Evolutionary conservation across 2,329 filamentous ascomycete genomes (phyloP), one percentile per base, ranked within the genome.

Genomic region (Neonectria neomacrospora): DNA sequence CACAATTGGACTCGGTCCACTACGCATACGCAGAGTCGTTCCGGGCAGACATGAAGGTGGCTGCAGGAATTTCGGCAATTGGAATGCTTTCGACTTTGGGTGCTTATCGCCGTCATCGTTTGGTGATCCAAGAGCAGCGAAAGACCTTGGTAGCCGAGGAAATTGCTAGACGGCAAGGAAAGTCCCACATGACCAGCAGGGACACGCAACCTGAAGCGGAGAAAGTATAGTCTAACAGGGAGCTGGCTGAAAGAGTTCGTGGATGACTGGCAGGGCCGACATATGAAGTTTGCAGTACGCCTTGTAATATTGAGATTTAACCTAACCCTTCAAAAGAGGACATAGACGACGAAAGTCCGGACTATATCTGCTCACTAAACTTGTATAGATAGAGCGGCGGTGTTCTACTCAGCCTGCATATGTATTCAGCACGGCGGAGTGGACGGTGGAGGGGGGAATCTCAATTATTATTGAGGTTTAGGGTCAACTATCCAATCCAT

Each of bases 31-130:
- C 81, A 0, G 72, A 80, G 11, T 80, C 84, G 2, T 85, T 85
- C 66, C 76, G 68, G 6, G 67, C 77, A 53, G 81, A 83, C 52
- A 85, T 86, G 83, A 75, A 76, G 48, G 76, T 82, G n/a, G 81
- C 79, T 41, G 76, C 79, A 1, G 77, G 77, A 2, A 69, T 86
- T 14, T 75, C 81, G 10, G 80, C 75, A 3, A 64, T 77, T 9
- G 82, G 77, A 2, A 65, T 83, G 14, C 16, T 86, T 3, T 67
- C 78, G 2, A 77, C 81, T 1, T 54, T 81, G 16, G 78, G 79
- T 0, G 78, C 79, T 0, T 84, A 78, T 59, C 77, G 76, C 7
- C 76, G 75, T 8, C 42, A 48, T 10, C 64, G 63, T n/a, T 54
- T 60, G 12, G 22, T 64, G n/a, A 51, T 71, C 18, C 50, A 56